A percentile compares a stretch with the other conserved stretches of the same genome.
phyloP scores from a whole-genome alignment of 371 early-diverging fungal genomes.

The Umbelopsis sp. region DNA sequence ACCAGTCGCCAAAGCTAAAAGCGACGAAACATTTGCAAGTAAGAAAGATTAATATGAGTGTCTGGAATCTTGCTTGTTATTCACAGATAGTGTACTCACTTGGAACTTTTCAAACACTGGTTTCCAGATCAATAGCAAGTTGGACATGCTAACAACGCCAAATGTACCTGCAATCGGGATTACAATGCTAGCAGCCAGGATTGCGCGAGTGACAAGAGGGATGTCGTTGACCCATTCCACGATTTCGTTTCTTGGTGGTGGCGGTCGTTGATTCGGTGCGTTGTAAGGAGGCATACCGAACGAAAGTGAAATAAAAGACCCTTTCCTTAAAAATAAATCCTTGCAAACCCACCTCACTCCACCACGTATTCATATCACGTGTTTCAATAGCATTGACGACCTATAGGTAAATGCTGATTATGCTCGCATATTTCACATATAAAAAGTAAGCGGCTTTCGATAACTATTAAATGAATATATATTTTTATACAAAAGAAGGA shows the following conservation, averaged over 20 bases:
- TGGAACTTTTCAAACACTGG: conserved; percentile 41
- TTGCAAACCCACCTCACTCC: not conserved
- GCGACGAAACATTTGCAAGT: not conserved
- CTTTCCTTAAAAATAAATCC: too few relatives aligned
- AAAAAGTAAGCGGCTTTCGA: too few relatives aligned
- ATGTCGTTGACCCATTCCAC: conserved; percentile 62
- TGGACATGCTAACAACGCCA: conserved; percentile 43
- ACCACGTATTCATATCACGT: not conserved
- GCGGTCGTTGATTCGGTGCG: conserved; percentile 19
- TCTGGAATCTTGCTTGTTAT: conserved; percentile 26
- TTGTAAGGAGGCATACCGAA: conserved; percentile 26
- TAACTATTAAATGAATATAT: conserved; percentile 1
- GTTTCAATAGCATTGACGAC: not conserved
- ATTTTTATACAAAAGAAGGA: conserved; percentile 4
- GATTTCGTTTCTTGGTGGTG: conserved; percentile 36
- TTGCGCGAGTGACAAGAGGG: conserved; percentile 65
- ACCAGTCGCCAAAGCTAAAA: conserved; percentile 78
- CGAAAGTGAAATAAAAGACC: not conserved
- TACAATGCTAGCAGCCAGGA: conserved; percentile 60
- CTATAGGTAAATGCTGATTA: too few relatives aligned
- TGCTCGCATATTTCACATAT: too few relatives aligned
- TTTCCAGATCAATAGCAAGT: conserved; percentile 48
- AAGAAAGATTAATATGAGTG: not conserved
- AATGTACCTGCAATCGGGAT: conserved; percentile 51
- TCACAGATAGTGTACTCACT: conserved; percentile 24